Base-by-base conservation (phyloP, 768 basidiomycete genomes). In the Hygrophorus pudorinus region DNA sequence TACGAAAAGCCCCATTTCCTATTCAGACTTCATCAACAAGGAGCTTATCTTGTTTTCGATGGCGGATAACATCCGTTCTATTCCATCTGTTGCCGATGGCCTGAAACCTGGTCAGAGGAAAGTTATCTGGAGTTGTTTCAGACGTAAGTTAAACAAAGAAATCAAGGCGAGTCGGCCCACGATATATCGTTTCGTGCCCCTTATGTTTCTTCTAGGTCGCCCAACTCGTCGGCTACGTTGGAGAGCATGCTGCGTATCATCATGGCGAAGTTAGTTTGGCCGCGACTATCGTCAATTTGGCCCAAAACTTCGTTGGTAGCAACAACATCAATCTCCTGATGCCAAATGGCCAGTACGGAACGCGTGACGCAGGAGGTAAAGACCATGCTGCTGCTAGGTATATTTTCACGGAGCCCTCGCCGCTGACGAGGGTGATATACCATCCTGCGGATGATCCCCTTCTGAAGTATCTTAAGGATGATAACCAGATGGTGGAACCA, bases 31-130 rank as follows among this genome's bases (percentile, higher is more conserved):
- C 60, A 94, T 99, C 67, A 97, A 99, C 71, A 89, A 81, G 63
- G 96, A 99, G 58, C 66, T 99, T 37, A 97, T 99, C 48, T 72
- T 97, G 20, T 99, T 97, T 74, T 99, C 96, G 1, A 97, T 98
- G 90, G 96, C 96, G 3, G 96, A 99, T 58, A 98, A 98, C 56
- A 77, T 96, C 51, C 92, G 96, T 45, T 99, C 96, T 3, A 98
- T 99, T 52, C 96, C 96, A 2, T 96, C 85, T 0, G 75, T 89
- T 12, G 79, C 81, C 10, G 96, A 98, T 59, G 96, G 96, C 36
- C 68, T 99, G 46, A 99, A 99, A 63, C 94, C 96, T 32, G 93
- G 92, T 60, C 96, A 99, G 57, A 73, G 96, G 31, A 99, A 99
- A 60, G 89, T 99, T 35, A 76, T 98, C 27, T 98, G 91, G 80